phyloP scores from a whole-genome alignment of 768 basidiomycete genomes.

The Termitomyces sp. region DNA sequence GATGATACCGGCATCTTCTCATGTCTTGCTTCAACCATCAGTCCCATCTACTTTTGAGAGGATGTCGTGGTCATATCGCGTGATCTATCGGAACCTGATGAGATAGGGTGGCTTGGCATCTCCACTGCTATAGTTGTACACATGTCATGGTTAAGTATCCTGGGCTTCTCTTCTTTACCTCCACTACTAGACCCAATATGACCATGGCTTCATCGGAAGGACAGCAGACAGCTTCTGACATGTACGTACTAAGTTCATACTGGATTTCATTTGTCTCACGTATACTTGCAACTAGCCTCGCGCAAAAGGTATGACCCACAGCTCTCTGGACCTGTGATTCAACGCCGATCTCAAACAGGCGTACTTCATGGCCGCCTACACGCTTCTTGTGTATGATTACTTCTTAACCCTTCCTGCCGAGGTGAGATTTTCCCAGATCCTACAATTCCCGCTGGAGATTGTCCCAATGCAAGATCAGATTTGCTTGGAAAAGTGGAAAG shows the following conservation, averaged over 20 bases:
- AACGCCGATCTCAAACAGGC: background rate
- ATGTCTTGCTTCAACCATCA: too few species aligned
- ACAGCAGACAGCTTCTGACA: background rate
- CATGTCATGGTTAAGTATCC: too few species aligned
- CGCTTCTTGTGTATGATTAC: constrained; percentile 16
- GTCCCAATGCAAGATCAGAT: constrained; percentile 6
- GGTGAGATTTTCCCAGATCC: background rate
- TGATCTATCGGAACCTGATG: too few species aligned
- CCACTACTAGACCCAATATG: too few species aligned
- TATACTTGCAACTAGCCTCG: background rate
- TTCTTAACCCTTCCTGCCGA: constrained; percentile 14
- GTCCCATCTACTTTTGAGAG: too few species aligned
- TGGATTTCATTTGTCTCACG: background rate
- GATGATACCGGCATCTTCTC: too few species aligned
- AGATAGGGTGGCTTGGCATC: too few species aligned
- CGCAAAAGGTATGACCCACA: background rate
- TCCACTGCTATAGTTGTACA: too few species aligned
- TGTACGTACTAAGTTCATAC: background rate
- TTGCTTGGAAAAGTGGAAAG: constrained; percentile 13
- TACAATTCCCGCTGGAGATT: background rate
- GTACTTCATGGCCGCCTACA: constrained; percentile 8
- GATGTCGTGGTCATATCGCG: too few species aligned
- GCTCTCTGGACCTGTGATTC: background rate
- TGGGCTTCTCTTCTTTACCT: too few species aligned
- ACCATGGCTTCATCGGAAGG: too few species aligned